phyloP scores from a whole-genome alignment of 352 stramenopile genomes.

The Pythium volutum region DNA sequence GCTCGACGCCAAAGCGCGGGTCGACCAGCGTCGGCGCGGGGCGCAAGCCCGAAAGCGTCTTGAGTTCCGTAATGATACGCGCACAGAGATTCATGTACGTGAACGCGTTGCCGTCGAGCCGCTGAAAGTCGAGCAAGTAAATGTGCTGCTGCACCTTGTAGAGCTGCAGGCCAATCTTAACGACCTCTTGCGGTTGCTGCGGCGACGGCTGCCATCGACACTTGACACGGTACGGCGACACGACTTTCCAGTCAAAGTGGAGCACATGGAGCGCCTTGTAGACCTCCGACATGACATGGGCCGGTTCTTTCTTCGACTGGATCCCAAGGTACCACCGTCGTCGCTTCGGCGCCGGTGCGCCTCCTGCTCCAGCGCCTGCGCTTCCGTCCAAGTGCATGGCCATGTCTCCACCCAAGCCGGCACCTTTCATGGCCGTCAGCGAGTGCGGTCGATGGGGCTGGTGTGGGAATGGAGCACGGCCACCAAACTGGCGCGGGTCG shows the following conservation, averaged over 20 bases:
- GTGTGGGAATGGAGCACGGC: slow-evolving; percentile 31
- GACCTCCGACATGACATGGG: slow-evolving; percentile 99
- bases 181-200: slow-evolving; percentile 41
- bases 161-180: slow-evolving; percentile 96
- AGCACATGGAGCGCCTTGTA: slow-evolving; percentile 98
- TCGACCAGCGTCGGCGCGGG: slow-evolving; percentile 50
- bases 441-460: slow-evolving; percentile 4
- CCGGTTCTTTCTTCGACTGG: slow-evolving; percentile 99
- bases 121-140: slow-evolving; percentile 99
- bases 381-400: not conserved
- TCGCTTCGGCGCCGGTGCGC: slow-evolving; percentile 50
- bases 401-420: not conserved
- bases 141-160: slow-evolving; percentile 99
- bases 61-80: slow-evolving; percentile 99
- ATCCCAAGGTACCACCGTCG: slow-evolving; percentile 99
- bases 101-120: slow-evolving; percentile 95
- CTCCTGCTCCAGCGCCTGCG: not conserved
- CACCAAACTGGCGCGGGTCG: slow-evolving; percentile 66
- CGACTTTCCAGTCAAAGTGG: slow-evolving; percentile 96
- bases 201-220: slow-evolving; percentile 89
- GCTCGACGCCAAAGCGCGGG: slow-evolving; percentile 44
- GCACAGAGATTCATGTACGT: slow-evolving; percentile 99
- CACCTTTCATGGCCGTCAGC: not conserved
- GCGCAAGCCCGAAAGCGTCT: slow-evolving; percentile 90
- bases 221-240: slow-evolving; percentile 97